Conservation (phyloP, 2,329 filamentous ascomycete genomes). For the Trichoderma sp. region DNA sequence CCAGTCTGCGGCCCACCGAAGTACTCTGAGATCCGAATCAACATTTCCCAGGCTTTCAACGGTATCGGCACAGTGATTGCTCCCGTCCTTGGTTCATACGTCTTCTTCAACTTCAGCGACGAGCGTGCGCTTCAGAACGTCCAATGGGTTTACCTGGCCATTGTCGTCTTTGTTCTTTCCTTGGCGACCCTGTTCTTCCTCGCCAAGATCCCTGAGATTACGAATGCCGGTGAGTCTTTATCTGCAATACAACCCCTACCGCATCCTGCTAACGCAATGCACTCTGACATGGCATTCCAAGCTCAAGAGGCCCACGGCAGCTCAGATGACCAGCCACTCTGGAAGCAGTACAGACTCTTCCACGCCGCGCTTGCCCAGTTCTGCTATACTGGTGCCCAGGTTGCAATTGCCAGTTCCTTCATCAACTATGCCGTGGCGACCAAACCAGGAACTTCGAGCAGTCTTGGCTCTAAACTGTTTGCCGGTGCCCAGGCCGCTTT, state of each 20-base stretch:
- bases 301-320: slow-evolving; percentile 55
- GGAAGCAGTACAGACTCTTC: slow-evolving; percentile 74
- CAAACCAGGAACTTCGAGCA: slow-evolving; percentile 49
- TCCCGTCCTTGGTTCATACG: slow-evolving; percentile 70
- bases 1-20: slow-evolving; percentile 59
- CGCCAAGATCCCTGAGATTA: slow-evolving; percentile 70
- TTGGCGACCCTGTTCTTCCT: slow-evolving; percentile 68
- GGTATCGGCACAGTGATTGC: slow-evolving; percentile 73
- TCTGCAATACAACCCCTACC: neutral
- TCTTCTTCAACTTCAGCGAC: slow-evolving; percentile 67
- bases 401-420: slow-evolving; percentile 67
- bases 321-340: slow-evolving; percentile 61
- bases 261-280: slow-evolving; percentile 9
- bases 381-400: slow-evolving; percentile 74
- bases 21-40: slow-evolving; percentile 73
- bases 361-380: slow-evolving; percentile 76
- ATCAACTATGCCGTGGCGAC: slow-evolving; percentile 72
- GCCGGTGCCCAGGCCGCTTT: slow-evolving; percentile 75
- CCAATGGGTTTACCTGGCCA: slow-evolving; percentile 75
- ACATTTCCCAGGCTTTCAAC: slow-evolving; percentile 76
- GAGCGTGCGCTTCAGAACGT: slow-evolving; percentile 63
- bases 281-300: slow-evolving; percentile 62
- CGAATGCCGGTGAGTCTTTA: slow-evolving; percentile 43
- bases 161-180: slow-evolving; percentile 69
- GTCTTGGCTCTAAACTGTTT: slow-evolving; percentile 65